Conservation (phyloP, 768 basidiomycete genomes). For the Fomitopsis serialis region DNA sequence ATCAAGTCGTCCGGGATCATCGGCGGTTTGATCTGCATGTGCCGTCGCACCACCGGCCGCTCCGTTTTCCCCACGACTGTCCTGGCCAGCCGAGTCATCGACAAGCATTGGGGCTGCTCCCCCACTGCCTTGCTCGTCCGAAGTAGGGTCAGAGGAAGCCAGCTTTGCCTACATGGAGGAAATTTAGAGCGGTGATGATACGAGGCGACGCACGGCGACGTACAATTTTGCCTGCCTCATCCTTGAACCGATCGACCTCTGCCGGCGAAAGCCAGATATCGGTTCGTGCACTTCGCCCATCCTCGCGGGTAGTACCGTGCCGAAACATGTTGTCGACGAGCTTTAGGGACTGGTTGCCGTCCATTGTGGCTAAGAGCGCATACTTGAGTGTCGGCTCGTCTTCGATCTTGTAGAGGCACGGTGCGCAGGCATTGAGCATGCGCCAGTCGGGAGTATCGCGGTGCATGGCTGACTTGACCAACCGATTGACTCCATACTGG, state of each 20-base stretch:
- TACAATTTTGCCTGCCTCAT: conserved; percentile 11
- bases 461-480: conserved; percentile 10
- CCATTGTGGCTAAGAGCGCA: conserved; percentile 14
- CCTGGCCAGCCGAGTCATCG: too few species aligned
- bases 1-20: too few species aligned
- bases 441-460: conserved; percentile 18
- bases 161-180: too few species aligned
- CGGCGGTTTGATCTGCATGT: too few species aligned
- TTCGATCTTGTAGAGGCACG: conserved; percentile 18
- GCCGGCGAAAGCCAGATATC: conserved; percentile 6
- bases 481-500: conserved; percentile 6
- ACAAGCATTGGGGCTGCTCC: too few species aligned
- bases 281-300: not conserved
- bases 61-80: too few species aligned
- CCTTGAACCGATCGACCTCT: conserved; percentile 17
- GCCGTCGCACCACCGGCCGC: too few species aligned
- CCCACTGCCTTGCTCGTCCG: too few species aligned
- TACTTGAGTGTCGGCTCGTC: conserved; percentile 9
- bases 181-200: too few species aligned
- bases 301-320: not conserved
- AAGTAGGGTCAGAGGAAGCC: too few species aligned
- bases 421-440: conserved; percentile 20
- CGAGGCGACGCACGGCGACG: too few species aligned
- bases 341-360: conserved; percentile 18
- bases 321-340: conserved; percentile 6